Conservation (phyloP, 164 flowering plant genomes). For the Sextonia rubra region DNA sequence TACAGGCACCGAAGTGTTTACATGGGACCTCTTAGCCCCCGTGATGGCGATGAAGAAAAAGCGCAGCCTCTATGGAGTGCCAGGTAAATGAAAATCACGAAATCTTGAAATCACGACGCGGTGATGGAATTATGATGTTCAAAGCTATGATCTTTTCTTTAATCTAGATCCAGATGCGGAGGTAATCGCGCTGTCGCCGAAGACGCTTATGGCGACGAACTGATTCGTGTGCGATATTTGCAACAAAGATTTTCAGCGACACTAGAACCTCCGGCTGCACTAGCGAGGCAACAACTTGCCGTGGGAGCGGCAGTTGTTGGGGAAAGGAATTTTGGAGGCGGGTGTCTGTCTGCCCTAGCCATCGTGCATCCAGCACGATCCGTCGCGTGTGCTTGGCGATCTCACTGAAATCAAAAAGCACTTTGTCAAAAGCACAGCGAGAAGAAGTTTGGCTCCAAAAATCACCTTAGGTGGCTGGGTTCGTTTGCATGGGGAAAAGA, state of each 20-base stretch:
- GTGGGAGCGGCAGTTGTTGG: slow-evolving; percentile 68
- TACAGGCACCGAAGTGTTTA: too few species aligned
- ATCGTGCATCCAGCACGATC: slow-evolving; percentile 73
- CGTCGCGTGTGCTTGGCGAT: slow-evolving; percentile 75
- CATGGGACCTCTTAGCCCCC: too few species aligned
- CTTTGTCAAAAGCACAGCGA: slow-evolving; percentile 84
- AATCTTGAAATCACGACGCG: not conserved
- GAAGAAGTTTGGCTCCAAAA: too few species aligned
- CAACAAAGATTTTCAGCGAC: slow-evolving; percentile 70
- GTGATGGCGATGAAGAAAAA: slow-evolving; percentile 41
- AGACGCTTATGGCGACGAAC: slow-evolving; percentile 63
- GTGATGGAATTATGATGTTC: not conserved
- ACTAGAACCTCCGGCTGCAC: slow-evolving; percentile 73
- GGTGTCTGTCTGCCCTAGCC: slow-evolving; percentile 80
- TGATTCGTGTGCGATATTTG: slow-evolving; percentile 77
- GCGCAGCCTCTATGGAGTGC: slow-evolving; percentile 82
- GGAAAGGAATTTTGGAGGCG: slow-evolving; percentile 51
- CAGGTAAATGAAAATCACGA: slow-evolving; percentile 33
- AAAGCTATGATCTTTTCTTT: not conserved
- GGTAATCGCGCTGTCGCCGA: slow-evolving; percentile 68
- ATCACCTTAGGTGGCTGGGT: too few species aligned
- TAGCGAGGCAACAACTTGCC: slow-evolving; percentile 71
- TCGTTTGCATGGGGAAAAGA: too few species aligned
- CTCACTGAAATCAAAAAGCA: slow-evolving; percentile 87
- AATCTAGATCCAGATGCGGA: slow-evolving; percentile 72